These are phyloP conservation scores for Bertia moriformis DNA, from an alignment of 2,329 filamentous ascomycete species.

Conservation along the genomic window DNA sequence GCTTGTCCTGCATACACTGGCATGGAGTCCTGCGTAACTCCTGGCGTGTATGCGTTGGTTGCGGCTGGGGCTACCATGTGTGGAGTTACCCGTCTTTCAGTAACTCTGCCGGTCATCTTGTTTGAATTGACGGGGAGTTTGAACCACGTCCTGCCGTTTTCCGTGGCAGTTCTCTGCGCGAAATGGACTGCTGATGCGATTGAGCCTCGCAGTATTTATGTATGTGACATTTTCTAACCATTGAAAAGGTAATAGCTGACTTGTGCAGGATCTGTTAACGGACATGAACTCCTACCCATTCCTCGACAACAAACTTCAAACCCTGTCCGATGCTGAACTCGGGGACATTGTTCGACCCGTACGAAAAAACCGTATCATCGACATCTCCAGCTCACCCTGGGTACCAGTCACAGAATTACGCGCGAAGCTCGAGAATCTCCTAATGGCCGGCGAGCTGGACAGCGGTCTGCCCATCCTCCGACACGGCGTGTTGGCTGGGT, in stretches of 20 bases:
- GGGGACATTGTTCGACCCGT: constrained; percentile 45
- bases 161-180: constrained; percentile 42
- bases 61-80: constrained; percentile 42
- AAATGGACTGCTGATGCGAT: constrained; percentile 43
- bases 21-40: constrained; percentile 21
- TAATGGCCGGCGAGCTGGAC: constrained; percentile 50
- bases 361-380: constrained; percentile 41
- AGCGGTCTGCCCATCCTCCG: constrained; percentile 51
- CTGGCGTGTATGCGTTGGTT: constrained; percentile 47
- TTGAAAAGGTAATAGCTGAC: neutral
- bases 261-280: constrained; percentile 41
- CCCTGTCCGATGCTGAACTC: constrained; percentile 47
- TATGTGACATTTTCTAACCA: no score
- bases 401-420: constrained; percentile 43
- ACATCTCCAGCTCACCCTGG: constrained; percentile 44
- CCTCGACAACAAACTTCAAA: constrained; percentile 50
- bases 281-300: constrained; percentile 61
- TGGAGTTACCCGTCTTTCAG: constrained; percentile 42
- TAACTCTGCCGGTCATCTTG: constrained; percentile 44
- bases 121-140: constrained; percentile 45
- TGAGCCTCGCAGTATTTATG: constrained; percentile 36
- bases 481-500: constrained; percentile 40
- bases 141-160: constrained; percentile 39
- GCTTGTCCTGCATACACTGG: constrained; percentile 1
- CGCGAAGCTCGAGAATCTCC: constrained; percentile 41